Evolutionary conservation across 2,329 filamentous ascomycete species (phyloP), one percentile per base, ranked within the genome.

Genomic region (Aspergillus alliaceus): DNA sequence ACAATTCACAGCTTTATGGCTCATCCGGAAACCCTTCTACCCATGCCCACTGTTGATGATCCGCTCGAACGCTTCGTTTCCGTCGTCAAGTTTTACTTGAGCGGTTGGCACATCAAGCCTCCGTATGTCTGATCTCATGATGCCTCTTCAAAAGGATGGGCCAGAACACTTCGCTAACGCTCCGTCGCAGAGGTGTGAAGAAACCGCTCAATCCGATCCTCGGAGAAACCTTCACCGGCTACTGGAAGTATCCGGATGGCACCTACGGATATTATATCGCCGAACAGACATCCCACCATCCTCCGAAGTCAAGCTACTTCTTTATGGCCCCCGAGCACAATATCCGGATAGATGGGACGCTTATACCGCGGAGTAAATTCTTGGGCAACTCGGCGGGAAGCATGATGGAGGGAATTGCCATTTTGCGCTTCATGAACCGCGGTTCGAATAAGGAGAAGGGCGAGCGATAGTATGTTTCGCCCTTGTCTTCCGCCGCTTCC

Each of bases 291-390:
- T 98, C 93, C 27, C 95, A 99, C 74, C 95, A 99, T 71, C 95
- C 95, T 31, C 95, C 95, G 27, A 99, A 99, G 79, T 98, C 93
- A 47, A 96, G 92, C 77, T 99, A 99, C 80, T 99, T 99, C 75
- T 99, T 96, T 79, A 93, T 96, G 88, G 93, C 91, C 0, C 95
- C 95, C 2, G 87, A 96, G 54, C 91, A 98, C 71, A 81, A 96
- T 70, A 96, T 99, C 65, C 87, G 95, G 56, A 96, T 99, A 67
- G 95, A 99, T 69, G 95, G 95, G 20, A 96, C 91, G 4, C 81
- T 99, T 64, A 98, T 98, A 74, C 95, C 95, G 1, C 86, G 93
- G 66, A 97, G 93, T 77, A 96, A 89, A 71, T 99, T 99, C 70
- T 78, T 99, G 39, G 95, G 95, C 51, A 99, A 99, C 77, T 99